Evolutionary conservation across 768 basidiomycete genomes (phyloP).

Genomic region (Boletus pseudo-olivaceus): DNA sequence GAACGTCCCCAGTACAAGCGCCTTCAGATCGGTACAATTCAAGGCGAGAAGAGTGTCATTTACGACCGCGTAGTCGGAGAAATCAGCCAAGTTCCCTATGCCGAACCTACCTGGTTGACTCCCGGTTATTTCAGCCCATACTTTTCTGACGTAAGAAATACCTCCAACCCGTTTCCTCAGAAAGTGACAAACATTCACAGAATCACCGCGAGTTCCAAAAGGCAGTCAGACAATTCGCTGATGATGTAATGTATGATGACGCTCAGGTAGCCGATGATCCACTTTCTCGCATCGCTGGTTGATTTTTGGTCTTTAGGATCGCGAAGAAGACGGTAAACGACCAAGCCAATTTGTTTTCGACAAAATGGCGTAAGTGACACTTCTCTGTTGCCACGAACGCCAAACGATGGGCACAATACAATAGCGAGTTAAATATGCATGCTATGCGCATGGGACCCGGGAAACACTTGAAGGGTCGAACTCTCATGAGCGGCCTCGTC

Average conservation of each 20-base stretch:
- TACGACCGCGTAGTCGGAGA: conserved; percentile 49
- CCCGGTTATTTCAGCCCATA: conserved; percentile 67
- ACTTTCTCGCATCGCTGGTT: conserved; percentile 14
- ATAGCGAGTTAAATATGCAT: conserved; percentile 66
- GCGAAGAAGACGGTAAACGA: conserved; percentile 89
- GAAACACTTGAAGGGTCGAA: conserved; percentile 75
- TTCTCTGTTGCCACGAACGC: neutral
- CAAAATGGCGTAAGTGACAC: conserved; percentile 63
- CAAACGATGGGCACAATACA: neutral
- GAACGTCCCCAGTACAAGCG: conserved; percentile 69
- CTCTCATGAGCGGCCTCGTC: conserved; percentile 68
- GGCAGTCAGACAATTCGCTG: conserved; percentile 56
- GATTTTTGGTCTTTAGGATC: conserved; percentile 35
- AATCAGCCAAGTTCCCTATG: conserved; percentile 78
- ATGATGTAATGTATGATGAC: conserved; percentile 56
- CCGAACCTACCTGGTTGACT: conserved; percentile 81
- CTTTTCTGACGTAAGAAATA: conserved; percentile 55
- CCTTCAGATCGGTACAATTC: conserved; percentile 69
- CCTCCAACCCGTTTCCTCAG: neutral
- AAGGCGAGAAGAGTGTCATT: conserved; percentile 58
- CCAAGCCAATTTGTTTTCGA: conserved; percentile 75
- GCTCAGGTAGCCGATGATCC: conserved; percentile 27
- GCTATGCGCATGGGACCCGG: conserved; percentile 93
- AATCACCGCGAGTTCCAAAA: conserved; percentile 46
- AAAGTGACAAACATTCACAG: conserved; percentile 29